These are phyloP conservation scores for Fagus crenata DNA, from an alignment of 306 rosid species.

Conservation along the genomic window DNA sequence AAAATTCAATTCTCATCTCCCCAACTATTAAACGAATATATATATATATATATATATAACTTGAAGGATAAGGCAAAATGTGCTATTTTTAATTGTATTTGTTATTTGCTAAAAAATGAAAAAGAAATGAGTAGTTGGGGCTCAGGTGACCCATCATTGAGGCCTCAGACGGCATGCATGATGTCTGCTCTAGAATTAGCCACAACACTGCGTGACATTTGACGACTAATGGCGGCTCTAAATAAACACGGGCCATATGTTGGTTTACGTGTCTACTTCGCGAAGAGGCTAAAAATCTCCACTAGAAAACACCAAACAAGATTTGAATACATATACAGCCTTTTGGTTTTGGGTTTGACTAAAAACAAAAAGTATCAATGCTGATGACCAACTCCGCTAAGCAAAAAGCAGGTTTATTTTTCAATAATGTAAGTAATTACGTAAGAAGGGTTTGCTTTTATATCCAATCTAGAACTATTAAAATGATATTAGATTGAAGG, in stretches of 20 bases:
- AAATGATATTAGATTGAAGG: neutral
- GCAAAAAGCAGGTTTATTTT: conserved; percentile 1
- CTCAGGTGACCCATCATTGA: neutral
- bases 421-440: conserved; percentile 9
- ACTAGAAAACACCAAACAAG: neutral
- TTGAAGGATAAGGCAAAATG: neutral
- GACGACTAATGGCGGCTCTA: conserved; percentile 36
- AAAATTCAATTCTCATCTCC: no score
- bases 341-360: conserved; percentile 17
- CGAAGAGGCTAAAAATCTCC: neutral
- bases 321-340: neutral
- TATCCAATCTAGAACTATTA: neutral
- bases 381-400: conserved; percentile 9
- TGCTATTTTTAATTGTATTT: neutral
- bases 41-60: no score
- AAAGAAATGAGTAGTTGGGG: neutral
- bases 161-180: conserved; percentile 21
- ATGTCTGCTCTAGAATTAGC: neutral
- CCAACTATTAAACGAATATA: no score
- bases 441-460: conserved; percentile 18
- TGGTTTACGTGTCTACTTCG: neutral
- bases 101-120: neutral
- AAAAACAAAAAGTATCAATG: neutral
- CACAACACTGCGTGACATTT: neutral
- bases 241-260: neutral